Evolutionary conservation across 2,329 filamentous ascomycete genomes (phyloP), one percentile per base, ranked within the genome.

Genomic region (Pseudogymnoascus sp.): DNA sequence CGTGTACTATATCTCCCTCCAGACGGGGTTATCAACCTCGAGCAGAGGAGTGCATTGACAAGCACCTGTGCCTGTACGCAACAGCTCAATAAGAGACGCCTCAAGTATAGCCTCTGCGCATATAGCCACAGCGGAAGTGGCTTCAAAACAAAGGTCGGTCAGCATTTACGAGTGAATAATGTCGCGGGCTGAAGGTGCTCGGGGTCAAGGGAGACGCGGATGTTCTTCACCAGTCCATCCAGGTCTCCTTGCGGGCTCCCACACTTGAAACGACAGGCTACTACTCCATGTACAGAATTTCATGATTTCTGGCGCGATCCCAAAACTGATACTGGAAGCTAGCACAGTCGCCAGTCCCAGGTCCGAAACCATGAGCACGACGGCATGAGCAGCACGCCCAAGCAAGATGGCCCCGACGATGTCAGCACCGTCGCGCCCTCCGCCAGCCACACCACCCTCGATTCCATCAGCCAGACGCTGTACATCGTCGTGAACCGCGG

Each of bases 401-500:
- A 57, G 51, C 29, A 57, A 57, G 51, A 57, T 57, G 51, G 51
- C 51, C 1, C 12, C 5, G 51, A 57, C 51, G 29, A 57, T 57
- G 29, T 14, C 29, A 57, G 51, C 51, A 12, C 11, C 51, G 29
- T 21, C 51, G 29, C 51, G 5, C 51, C 51, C 8, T 34, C 51
- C n/a, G 51, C 51, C 29, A 34, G 51, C 51, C 23, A 57, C 51
- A 57, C 8, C 26, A 57, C 51, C n/a, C 26, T 57, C n/a, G 51
- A 57, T n/a, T 16, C 51, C 1, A 57, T 57, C 51, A 51, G 36
- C 61, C 61, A 63, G 34, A 31, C 39, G 26, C 45, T 63, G 11
- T 57, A 37, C 18, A 54, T 63, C 18, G 51, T 54, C 26, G 21
- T 63, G 11, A 37, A 63, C 51, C 34, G 39, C 40, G 61, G 61